Evolutionary conservation across 768 basidiomycete species (phyloP), one percentile per base, ranked within the genome.

Genomic region (Leucogyrophana mollusca): DNA sequence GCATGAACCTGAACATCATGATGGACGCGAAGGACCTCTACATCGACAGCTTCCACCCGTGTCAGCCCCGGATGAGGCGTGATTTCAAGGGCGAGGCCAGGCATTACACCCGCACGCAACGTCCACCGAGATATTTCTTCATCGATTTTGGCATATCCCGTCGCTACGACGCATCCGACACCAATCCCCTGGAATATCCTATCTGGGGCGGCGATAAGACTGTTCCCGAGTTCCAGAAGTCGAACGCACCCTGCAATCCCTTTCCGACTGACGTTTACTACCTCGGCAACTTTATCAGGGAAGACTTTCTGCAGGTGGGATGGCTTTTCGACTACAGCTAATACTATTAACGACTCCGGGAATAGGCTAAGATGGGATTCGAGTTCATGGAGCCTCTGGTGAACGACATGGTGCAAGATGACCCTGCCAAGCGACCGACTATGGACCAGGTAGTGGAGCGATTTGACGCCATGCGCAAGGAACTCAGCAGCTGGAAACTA

Each of bases 371-470:
- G 40, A 16, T 49, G 38, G 9, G 58, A 69, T 20, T 51, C 49
- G 18, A 52, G 44, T 3, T n/a, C n/a, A n/a, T n/a, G 66, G 55
- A 60, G n/a, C n/a, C n/a, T n/a, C n/a, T n/a, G n/a, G n/a, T n/a
- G n/a, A n/a, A n/a, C n/a, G n/a, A 70, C 17, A 73, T 74, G 72
- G 56, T 62, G 1, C 59, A 69, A 45, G 45, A 52, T 0, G 61
- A 71, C 36, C 67, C 70, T 0, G 35, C 47, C 4, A 60, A 62
- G 37, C 65, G 72, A 13, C 72, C 71, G 1, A 62, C 56, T 1
- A 71, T 72, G 52, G 58, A 64, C 16, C 60, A 70, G 40, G 70
- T 69, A 3, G 60, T 70, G n/a, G 32, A 49, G 13, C 60, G 58
- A 4, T 70, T 72, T 38, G 56, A 62, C 7, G 40, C 40, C 4